Base-by-base conservation (phyloP, 2,329 filamentous ascomycete genomes). In the Gremmenia infestans region DNA sequence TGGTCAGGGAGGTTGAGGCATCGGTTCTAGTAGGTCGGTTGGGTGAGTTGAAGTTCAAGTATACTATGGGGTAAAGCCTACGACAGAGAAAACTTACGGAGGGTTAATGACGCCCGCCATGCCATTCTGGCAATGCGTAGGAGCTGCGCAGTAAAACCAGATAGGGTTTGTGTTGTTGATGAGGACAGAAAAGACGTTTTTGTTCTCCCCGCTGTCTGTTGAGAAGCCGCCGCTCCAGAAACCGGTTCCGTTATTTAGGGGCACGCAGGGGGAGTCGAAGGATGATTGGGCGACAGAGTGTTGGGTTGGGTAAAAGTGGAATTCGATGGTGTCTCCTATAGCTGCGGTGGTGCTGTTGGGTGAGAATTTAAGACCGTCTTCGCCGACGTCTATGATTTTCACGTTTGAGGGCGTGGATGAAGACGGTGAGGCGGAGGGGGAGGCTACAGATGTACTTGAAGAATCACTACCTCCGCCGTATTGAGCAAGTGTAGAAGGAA, bases 261-360 rank as follows among this genome's bases (percentile, higher is more conserved):
- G 71, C 17, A 50, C 28, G 56, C 72, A 73, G 7, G 72, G 72
- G 3, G 57, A 59, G 15, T 60, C 63, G 48, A 73, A 73, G 35
- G 62, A 61, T 17, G 65, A 66, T 60, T 75, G 70, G 2, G 71
- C 73, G 43, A 82, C 71, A 17, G 74, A 75, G 73, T 82, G 80
- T 70, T 78, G 80, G 56, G 62, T 65, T 8, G 79, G 74, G 59
- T 75, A 76, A 72, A 78, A 83, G 64, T 79, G 76, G 72, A 77
- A 83, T 70, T 82, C 78, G 55, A 83, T 67, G 4, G 78, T 60
- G 57, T 81, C 78, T 56, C 79, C 80, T 7, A 74, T 55, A 11
- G 71, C 67, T 17, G 80, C 81, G 2, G 73, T 73, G 42, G 81
- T 70, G 60, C 74, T 76, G 58, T 76, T 71, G 1, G 81, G 81